Conservation (phyloP, 2,329 filamentous ascomycete species). For the Phialemoniopsis sp. region DNA sequence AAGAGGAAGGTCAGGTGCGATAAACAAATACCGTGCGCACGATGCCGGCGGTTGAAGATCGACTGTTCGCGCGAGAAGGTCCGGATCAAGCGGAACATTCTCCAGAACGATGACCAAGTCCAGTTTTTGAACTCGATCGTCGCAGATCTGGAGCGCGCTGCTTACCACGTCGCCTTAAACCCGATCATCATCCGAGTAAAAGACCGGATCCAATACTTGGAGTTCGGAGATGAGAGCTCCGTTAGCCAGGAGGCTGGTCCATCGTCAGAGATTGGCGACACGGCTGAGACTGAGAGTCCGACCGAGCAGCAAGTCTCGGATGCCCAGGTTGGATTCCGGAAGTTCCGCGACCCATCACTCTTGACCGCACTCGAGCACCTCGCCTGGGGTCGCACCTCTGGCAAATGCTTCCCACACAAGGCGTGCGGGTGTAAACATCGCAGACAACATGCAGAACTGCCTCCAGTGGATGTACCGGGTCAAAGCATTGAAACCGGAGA, state of each 20-base stretch:
- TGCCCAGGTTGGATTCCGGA: no score
- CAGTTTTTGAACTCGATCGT: constrained; percentile 10
- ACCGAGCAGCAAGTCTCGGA: not conserved
- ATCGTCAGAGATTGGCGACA: not conserved
- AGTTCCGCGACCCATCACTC: constrained; percentile 13
- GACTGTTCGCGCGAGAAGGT: constrained; percentile 13
- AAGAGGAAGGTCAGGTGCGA: constrained; percentile 13
- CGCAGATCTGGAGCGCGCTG: constrained; percentile 5
- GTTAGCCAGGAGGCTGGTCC: not conserved
- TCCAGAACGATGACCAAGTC: constrained; percentile 12
- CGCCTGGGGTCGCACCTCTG: constrained; percentile 29
- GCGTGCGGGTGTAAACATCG: constrained; percentile 11
- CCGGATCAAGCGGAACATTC: constrained; percentile 9
- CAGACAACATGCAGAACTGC: constrained; percentile 2
- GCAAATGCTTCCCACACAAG: constrained; percentile 18
- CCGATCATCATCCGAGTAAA: not conserved
- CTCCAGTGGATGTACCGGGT: constrained; percentile 5
- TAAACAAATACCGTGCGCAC: constrained; percentile 13
- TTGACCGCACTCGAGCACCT: constrained; percentile 28
- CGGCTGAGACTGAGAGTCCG: not conserved
- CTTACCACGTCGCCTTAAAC: not conserved
- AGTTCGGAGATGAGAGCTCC: constrained; percentile 4
- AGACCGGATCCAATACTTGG: constrained; percentile 8
- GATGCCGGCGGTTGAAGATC: constrained; percentile 10
- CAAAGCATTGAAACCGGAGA: not conserved